These are phyloP conservation scores for Castanea sativa DNA, from an alignment of 306 rosid species.

Conservation along the genomic window DNA sequence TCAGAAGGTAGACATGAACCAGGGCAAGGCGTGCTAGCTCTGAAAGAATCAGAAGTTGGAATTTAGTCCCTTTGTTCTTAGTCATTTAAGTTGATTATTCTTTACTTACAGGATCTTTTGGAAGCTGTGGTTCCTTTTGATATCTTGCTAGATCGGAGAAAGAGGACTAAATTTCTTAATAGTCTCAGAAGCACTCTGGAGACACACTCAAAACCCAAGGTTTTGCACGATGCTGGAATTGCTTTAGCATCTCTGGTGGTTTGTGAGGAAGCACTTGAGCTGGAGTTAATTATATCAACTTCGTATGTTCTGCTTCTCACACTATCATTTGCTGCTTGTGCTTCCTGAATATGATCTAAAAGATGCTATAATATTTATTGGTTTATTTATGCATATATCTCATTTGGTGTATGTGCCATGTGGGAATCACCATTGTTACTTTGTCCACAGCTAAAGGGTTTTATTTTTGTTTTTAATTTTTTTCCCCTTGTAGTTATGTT, in stretches of 20 bases:
- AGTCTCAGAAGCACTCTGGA: constrained; percentile 46
- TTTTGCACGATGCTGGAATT: constrained; percentile 75
- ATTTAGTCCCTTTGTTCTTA: background rate
- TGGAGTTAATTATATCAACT: constrained; percentile 80
- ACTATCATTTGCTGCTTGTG: constrained; percentile 28
- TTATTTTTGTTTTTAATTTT: constrained; percentile 14
- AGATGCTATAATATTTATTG: background rate
- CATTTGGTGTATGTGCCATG: background rate
- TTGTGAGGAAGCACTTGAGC: constrained; percentile 95
- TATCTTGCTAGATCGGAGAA: constrained; percentile 71
- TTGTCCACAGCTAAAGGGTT: constrained; percentile 2
- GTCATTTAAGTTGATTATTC: background rate
- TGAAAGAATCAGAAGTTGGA: background rate
- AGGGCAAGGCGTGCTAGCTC: background rate
- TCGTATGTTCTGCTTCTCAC: constrained; percentile 64
- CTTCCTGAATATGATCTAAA: constrained; percentile 11
- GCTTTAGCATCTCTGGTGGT: constrained; percentile 81
- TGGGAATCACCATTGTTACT: background rate
- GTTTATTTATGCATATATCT: background rate
- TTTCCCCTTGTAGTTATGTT: constrained; percentile 67
- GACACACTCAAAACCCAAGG: constrained; percentile 61
- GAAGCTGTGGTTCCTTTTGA: constrained; percentile 94
- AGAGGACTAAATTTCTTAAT: constrained; percentile 61
- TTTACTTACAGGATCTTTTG: constrained; percentile 77
- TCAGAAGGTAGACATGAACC: background rate